phyloP scores from a whole-genome alignment of 495 filamentous ascomycete genomes.

The Penicillium goetzii region DNA sequence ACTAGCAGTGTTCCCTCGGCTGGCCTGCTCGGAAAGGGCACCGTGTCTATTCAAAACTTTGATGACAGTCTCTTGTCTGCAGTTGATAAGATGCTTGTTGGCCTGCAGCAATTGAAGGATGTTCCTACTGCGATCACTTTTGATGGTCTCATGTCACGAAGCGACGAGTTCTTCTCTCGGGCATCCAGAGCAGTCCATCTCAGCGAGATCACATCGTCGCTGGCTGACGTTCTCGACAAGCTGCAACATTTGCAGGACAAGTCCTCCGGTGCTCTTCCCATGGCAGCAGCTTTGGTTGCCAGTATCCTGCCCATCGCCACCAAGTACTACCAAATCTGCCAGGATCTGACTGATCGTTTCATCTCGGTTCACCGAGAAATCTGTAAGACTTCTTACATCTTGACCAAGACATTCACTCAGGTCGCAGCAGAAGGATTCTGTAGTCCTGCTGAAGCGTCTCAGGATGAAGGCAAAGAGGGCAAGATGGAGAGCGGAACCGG shows the following conservation, averaged over 20 bases:
- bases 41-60: slow-evolving; percentile 45
- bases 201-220: slow-evolving; percentile 52
- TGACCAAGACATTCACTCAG: slow-evolving; percentile 74
- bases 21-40: slow-evolving; percentile 17
- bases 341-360: slow-evolving; percentile 54
- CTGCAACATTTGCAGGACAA: slow-evolving; percentile 54
- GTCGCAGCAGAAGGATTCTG: slow-evolving; percentile 88
- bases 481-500: slow-evolving; percentile 92
- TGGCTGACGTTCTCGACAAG: slow-evolving; percentile 54
- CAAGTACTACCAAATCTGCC: slow-evolving; percentile 68
- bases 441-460: slow-evolving; percentile 76
- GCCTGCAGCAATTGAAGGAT: slow-evolving; percentile 70
- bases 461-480: slow-evolving; percentile 66
- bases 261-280: slow-evolving; percentile 43
- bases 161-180: slow-evolving; percentile 59
- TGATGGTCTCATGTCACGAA: slow-evolving; percentile 62
- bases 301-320: slow-evolving; percentile 72
- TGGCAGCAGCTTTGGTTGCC: slow-evolving; percentile 64
- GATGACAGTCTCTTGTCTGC: slow-evolving; percentile 60
- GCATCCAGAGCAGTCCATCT: slow-evolving; percentile 63
- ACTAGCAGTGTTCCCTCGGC: slow-evolving; percentile 22
- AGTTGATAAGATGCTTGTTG: slow-evolving; percentile 70
- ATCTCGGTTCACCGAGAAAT: slow-evolving; percentile 64
- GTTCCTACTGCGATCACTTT: slow-evolving; percentile 61
- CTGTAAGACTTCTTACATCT: slow-evolving; percentile 72